Evolutionary conservation across 345 rosid genomes (phyloP), one percentile per base, ranked within the genome.

Genomic region (Camelina sativa): DNA sequence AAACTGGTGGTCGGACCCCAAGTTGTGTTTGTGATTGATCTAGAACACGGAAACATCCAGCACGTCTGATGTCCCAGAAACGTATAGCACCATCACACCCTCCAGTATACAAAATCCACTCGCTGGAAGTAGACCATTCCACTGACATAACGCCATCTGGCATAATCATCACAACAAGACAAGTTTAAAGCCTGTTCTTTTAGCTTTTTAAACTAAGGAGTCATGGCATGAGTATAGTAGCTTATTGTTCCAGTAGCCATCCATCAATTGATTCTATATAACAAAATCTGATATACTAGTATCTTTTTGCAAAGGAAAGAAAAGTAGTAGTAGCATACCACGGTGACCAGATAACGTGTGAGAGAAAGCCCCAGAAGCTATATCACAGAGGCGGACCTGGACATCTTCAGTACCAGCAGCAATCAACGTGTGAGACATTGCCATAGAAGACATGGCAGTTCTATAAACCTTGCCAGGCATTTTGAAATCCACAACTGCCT

Each of bases 71-170:
- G 80, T 92, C 97, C 99, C 98, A 95, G 72, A 92, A 89, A 30
- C 99, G 91, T 82, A 90, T 95, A 16, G 99, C 97, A 69, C 99
- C 99, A 80, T 95, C 97, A 83, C 92, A 91, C 0, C 97, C 99
- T 13, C 96, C 99, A 8, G 99, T 90, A 69, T 88, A 66, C 86
- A 95, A 80, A 72, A 91, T 83, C 95, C 93, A 94, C 81, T 94
- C 98, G 77, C 87, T 91, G 46, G 97, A 90, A 75, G 89, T 82
- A 75, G 99, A 90, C 99, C 99, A 95, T 77, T 95, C 93, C 66
- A 88, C 92, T 8, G 97, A 66, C 99, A 90, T 90, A 73, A 92
- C 87, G 47, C 99, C 91, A 85, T 89, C 99, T 90, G 85, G 74
- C 79, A 71, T 65, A 53, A 53, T 44, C 84, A 79, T 11, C 62